A percentile compares a stretch with the other conserved stretches of the same genome.
Evolutionary conservation across 306 rosid species (phyloP).

Genomic region (Rosa lucieae): DNA sequence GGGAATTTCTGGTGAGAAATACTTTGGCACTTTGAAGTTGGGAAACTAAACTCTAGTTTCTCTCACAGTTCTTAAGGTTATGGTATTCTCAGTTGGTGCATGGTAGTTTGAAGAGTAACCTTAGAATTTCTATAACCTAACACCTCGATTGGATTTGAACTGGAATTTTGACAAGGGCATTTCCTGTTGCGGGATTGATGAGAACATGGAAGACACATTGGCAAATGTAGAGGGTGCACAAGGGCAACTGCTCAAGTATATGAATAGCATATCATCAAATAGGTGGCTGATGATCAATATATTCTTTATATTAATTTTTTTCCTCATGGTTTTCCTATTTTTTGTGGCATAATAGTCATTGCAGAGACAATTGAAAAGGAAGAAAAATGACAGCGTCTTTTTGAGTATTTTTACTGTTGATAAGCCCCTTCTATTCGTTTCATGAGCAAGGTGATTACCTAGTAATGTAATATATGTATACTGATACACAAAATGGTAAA

Average conservation of each 20-base stretch:
- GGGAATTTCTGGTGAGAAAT: background rate
- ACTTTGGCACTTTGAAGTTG: background rate
- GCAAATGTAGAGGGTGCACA: slow-evolving; percentile 96
- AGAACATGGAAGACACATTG: slow-evolving; percentile 94
- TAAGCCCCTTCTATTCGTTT: slow-evolving; percentile 30
- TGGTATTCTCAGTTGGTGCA: background rate
- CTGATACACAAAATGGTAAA: slow-evolving; percentile 33
- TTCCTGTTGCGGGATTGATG: slow-evolving; percentile 71
- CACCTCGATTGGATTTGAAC: background rate
- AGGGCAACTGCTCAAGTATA: slow-evolving; percentile 87
- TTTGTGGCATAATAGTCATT: slow-evolving; percentile 86
- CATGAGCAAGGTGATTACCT: slow-evolving; percentile 20
- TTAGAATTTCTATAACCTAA: background rate
- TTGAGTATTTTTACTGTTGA: slow-evolving; percentile 22
- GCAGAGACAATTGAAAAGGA: slow-evolving; percentile 36
- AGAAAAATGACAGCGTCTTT: slow-evolving; percentile 24
- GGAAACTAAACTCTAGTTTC: background rate
- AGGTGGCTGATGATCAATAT: slow-evolving; percentile 99
- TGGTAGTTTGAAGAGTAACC: background rate
- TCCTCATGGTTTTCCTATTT: slow-evolving; percentile 95
- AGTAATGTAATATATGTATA: slow-evolving; percentile 44
- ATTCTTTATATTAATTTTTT: slow-evolving; percentile 92
- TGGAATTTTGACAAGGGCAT: slow-evolving; percentile 16
- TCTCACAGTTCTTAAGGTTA: background rate
- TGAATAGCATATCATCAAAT: slow-evolving; percentile 93